These are phyloP conservation scores for Borovskyia barvae DNA, from an alignment of 208 protist genomes.

Conservation along the genomic window DNA sequence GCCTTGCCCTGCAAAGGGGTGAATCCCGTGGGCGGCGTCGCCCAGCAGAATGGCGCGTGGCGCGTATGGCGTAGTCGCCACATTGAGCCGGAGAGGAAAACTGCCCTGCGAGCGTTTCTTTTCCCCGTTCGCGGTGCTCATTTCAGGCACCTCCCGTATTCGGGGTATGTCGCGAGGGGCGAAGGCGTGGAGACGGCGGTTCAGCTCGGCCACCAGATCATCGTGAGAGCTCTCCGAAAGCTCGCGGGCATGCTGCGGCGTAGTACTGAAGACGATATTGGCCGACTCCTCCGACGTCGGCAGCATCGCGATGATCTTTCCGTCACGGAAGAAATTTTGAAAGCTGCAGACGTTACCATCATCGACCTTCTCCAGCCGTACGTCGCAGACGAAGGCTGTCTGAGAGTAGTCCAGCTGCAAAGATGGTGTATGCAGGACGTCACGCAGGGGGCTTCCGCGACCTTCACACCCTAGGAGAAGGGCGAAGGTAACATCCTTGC, in stretches of 20 bases:
- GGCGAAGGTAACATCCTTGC: slow-evolving; percentile 32
- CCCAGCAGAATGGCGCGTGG: slow-evolving; percentile 69
- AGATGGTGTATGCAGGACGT: slow-evolving; percentile 43
- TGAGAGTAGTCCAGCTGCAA: slow-evolving; percentile 85
- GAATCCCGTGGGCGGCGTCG: slow-evolving; percentile 90
- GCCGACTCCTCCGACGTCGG: slow-evolving; percentile 72
- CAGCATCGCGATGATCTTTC: slow-evolving; percentile 80
- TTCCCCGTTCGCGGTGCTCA: slow-evolving; percentile 31
- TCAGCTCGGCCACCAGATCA: slow-evolving; percentile 73
- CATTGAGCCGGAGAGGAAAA: slow-evolving; percentile 72
- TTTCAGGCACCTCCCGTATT: slow-evolving; percentile 70
- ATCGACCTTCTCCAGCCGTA: slow-evolving; percentile 50
- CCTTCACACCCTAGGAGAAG: slow-evolving; percentile 85
- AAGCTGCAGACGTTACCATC: slow-evolving; percentile 87
- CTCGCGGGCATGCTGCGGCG: slow-evolving; percentile 51
- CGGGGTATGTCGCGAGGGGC: slow-evolving; percentile 71
- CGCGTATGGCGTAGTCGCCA: slow-evolving; percentile 60
- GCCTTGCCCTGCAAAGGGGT: slow-evolving; percentile 92
- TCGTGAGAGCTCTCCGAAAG: slow-evolving; percentile 47
- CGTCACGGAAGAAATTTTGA: slow-evolving; percentile 88
- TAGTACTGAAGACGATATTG: slow-evolving; percentile 87
- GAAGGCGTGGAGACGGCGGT: slow-evolving; percentile 58
- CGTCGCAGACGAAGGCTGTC: slow-evolving; percentile 80
- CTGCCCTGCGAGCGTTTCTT: slow-evolving; percentile 50
- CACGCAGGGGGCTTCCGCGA: slow-evolving; percentile 68